phyloP scores from a whole-genome alignment of 2,329 filamentous ascomycete species.

The Hypocrella siamensis region DNA sequence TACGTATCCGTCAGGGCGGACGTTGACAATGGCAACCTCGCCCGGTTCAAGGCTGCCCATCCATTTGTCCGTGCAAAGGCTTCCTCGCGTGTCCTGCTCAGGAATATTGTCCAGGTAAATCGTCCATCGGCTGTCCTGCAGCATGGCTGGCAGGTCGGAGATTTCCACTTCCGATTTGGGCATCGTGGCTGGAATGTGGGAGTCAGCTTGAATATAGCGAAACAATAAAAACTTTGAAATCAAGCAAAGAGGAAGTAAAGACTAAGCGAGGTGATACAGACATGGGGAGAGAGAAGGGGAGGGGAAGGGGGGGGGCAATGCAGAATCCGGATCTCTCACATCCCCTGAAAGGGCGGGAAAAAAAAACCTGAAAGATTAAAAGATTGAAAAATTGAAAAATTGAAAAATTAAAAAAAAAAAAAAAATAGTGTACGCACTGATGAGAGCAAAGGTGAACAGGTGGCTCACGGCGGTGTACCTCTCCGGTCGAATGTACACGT shows the following conservation, averaged over 20 bases:
- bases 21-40: slow-evolving; percentile 49
- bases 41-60: slow-evolving; percentile 39
- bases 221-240: too few species aligned
- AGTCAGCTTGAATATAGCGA: too few species aligned
- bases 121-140: slow-evolving; percentile 54
- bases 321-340: too few species aligned
- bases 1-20: slow-evolving; percentile 61
- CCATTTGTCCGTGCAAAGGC: slow-evolving; percentile 53
- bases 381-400: too few species aligned
- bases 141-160: slow-evolving; percentile 41
- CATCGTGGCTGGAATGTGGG: slow-evolving; percentile 34
- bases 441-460: slow-evolving; percentile 52
- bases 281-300: too few species aligned
- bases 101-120: slow-evolving; percentile 55
- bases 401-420: too few species aligned
- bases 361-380: too few species aligned
- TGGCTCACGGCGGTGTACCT: slow-evolving; percentile 54
- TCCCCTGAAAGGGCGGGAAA: too few species aligned
- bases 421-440: slow-evolving; percentile 50
- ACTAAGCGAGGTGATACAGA: too few species aligned
- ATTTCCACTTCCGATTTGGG: slow-evolving; percentile 49
- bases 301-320: too few species aligned
- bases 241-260: too few species aligned
- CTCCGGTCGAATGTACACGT: slow-evolving; percentile 50
- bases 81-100: slow-evolving; percentile 34